Percentiles rank a stretch among this genome's conserved stretches.
Evolutionary conservation across 2,329 filamentous ascomycete genomes (phyloP).

Genomic region (Diplodia mutila): DNA sequence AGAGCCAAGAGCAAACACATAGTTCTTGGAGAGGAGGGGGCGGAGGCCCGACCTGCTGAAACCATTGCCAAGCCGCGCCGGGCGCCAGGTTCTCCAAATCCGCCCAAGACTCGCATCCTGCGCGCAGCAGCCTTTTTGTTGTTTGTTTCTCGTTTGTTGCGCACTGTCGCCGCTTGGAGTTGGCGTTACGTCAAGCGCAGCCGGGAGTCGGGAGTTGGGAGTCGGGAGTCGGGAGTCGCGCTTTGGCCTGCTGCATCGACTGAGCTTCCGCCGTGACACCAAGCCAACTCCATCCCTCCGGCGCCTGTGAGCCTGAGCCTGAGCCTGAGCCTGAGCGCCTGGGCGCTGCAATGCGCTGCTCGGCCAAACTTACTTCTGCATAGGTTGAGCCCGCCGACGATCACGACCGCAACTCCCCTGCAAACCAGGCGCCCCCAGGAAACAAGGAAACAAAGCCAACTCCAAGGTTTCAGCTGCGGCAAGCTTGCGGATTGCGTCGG

Average conservation of each 20-base stretch:
- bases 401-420: background rate
- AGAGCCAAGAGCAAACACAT: slow-evolving; percentile 14
- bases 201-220: slow-evolving; percentile 16
- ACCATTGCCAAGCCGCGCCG: slow-evolving; percentile 10
- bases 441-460: background rate
- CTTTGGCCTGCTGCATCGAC: slow-evolving; percentile 10
- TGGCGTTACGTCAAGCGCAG: slow-evolving; percentile 22
- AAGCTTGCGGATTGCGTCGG: background rate
- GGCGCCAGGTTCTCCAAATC: background rate
- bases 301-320: no score
- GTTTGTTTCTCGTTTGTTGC: background rate
- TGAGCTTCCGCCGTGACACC: slow-evolving; percentile 7
- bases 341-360: background rate
- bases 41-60: slow-evolving; percentile 7
- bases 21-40: no score
- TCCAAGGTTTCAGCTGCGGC: slow-evolving; percentile 9
- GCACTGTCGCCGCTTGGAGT: background rate
- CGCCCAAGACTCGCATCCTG: background rate
- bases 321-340: background rate
- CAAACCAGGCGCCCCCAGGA: background rate
- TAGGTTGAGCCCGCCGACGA: background rate
- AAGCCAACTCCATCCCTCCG: background rate
- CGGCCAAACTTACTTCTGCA: background rate
- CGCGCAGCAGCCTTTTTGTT: background rate
- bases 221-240: slow-evolving; percentile 8